Evolutionary conservation across 192 early-diverging fungal genomes (phyloP), one percentile per base, ranked within the genome.

Genomic region (Geranomyces michiganensis): DNA sequence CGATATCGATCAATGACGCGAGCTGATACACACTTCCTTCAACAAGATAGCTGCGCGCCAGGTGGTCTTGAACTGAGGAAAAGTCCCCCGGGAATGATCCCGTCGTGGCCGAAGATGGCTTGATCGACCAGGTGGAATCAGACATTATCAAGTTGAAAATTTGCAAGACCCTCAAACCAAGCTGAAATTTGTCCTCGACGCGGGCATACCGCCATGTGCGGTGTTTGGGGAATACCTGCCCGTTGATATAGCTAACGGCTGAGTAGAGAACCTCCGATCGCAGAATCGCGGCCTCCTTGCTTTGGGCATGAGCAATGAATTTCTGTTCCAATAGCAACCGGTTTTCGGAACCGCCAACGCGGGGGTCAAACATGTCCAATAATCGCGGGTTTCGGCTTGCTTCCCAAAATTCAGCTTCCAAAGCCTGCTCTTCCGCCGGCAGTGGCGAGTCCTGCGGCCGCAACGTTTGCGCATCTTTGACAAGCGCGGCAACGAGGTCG

Each of bases 71-170:
- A n/a, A 81, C 51, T 14, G 41, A 22, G 21, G 48, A 13, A 22
- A 81, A 69, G 41, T 62, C 51, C 13, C 53, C 53, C 12, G 33
- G 15, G 33, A 8, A 24, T 29, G 36, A 4, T 10, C 22, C 5
- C 31, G 45, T 15, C 36, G 47, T 19, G 12, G 56, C 59, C 4
- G 24, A 27, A 7, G 70, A 60, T 14, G 15, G 22, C 36, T 10
- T 41, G 10, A 30, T 41, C 24, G 47, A 24, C 67, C 70, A 79
- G 29, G 82, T 72, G 24, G 75, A 75, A 59, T 83, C 79, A 7
- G 32, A 48, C 56, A 82, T 56, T 26, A 85, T 70, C 22, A 13
- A n/a, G 60, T 85, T 84, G 72, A 73, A 82, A 22, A 85, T 82
- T 48, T 73, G 70, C 32, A 84, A 67, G 30, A 82, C 67, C 21